Evolutionary conservation across 2,329 filamentous ascomycete species (phyloP).

Genomic region (Elsinoe perseae): DNA sequence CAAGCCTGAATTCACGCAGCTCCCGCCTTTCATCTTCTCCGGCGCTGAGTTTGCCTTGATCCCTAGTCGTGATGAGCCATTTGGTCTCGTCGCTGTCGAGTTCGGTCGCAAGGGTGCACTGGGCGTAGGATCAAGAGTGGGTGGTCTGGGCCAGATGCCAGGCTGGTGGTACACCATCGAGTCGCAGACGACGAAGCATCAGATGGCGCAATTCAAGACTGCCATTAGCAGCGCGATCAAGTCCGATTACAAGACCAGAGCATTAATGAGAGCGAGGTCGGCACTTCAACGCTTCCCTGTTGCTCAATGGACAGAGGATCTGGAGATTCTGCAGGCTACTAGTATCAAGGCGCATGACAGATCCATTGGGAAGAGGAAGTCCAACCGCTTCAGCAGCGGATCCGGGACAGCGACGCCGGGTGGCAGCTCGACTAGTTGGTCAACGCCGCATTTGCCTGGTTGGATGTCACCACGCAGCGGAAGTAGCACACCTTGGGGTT

Average conservation of each 20-base stretch:
- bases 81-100: conserved; percentile 61
- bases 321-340: conserved; percentile 54
- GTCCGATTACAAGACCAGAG: conserved; percentile 49
- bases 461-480: conserved; percentile 37
- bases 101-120: conserved; percentile 62
- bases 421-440: conserved; percentile 23
- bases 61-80: conserved; percentile 61
- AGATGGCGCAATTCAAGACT: conserved; percentile 57
- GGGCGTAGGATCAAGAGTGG: conserved; percentile 58
- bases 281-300: conserved; percentile 61
- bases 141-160: conserved; percentile 62
- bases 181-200: conserved; percentile 54
- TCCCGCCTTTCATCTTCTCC: conserved; percentile 60
- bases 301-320: conserved; percentile 57
- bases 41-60: conserved; percentile 63
- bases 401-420: background rate
- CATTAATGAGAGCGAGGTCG: conserved; percentile 57
- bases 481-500: conserved; percentile 36
- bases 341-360: conserved; percentile 52
- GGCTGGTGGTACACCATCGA: conserved; percentile 66
- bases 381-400: conserved; percentile 22
- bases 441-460: conserved; percentile 25
- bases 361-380: conserved; percentile 26
- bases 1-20: conserved; percentile 59
- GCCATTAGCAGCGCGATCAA: conserved; percentile 55